Evolutionary conservation across 352 stramenopile genomes (phyloP).

Genomic region (Globisporangium nodosum): DNA sequence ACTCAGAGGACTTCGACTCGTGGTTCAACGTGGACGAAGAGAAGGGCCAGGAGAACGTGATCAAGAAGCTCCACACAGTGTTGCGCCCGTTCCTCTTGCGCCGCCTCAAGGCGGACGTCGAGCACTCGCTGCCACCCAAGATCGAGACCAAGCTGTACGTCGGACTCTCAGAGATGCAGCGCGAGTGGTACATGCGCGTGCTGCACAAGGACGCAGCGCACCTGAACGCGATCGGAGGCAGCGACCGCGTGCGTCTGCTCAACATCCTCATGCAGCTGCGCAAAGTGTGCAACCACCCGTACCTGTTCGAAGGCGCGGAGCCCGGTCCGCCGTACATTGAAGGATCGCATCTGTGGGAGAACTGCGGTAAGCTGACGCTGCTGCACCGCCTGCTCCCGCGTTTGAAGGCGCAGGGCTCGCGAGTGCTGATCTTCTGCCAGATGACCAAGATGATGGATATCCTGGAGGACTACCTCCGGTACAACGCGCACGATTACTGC

Average conservation of each 20-base stretch:
- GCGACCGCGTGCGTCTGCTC: constrained; percentile 92
- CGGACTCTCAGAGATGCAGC: constrained; percentile 97
- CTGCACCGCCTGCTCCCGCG: constrained; percentile 92
- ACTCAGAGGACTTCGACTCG: constrained; percentile 97
- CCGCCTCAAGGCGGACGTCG: constrained; percentile 97
- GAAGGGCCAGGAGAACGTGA: constrained; percentile 94
- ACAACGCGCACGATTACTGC: constrained; percentile 81
- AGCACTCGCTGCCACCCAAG: constrained; percentile 96
- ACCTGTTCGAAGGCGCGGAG: constrained; percentile 99
- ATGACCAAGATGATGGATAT: constrained; percentile 99
- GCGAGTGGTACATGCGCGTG: constrained; percentile 98
- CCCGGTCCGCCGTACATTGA: constrained; percentile 95
- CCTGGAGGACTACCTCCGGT: constrained; percentile 98
- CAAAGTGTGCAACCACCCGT: constrained; percentile 99
- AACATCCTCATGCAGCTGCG: constrained; percentile 99
- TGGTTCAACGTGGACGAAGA: constrained; percentile 99
- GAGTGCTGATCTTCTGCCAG: constrained; percentile 99
- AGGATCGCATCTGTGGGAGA: constrained; percentile 97
- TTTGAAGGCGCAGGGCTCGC: constrained; percentile 83
- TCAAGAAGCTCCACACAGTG: constrained; percentile 97
- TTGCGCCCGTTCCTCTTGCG: constrained; percentile 97
- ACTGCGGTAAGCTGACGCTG: constrained; percentile 97
- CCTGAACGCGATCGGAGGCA: constrained; percentile 96
- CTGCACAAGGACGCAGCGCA: constrained; percentile 94
- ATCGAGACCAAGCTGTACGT: constrained; percentile 98